Base-by-base conservation (phyloP, 2,329 filamentous ascomycete species). In the Alternaria triticina region DNA sequence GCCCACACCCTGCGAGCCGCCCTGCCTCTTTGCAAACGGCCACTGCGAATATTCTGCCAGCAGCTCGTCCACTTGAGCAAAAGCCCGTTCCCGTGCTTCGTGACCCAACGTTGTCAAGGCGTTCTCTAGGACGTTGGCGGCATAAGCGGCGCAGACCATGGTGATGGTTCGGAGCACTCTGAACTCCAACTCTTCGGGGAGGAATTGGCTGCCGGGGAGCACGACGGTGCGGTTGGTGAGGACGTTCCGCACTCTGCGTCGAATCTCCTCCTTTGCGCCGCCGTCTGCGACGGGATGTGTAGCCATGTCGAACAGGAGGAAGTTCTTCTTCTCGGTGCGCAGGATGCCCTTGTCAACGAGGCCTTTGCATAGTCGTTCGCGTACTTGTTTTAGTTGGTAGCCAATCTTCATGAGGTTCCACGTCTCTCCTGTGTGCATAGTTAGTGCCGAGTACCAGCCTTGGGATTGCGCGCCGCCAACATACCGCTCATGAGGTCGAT, bases 321-420 rank as follows among this genome's bases (percentile, higher is more conserved):
- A 99, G 86, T 99, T 99, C 83, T 94, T 93, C 86, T 99, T 99
- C 83, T 99, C 96, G 65, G 96, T 99, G 74, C 96, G 93, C 62
- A 99, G 88, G 79, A 99, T 97, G 77, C 96, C 96, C 85, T 99
- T 99, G 85, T 99, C 96, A 69, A 99, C 96, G 49, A 99, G 89
- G 33, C 96, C 96, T 83, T 99, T 99, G 77, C 94, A 95, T 61
- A 99, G 88, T 61, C 96, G 92, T 85, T 99, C 96, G 79, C 96
- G 94, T 62, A 99, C 96, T 86, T 99, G 96, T 85, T 99, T 99
- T 74, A 99, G 88, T 85, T 99, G 96, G 83, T 99, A 99, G 80
- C 96, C 96, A 75, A 99, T 99, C 86, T 99, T 99, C 96, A 99
- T 98, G 70, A 99, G 85, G 80, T 99, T 99, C 96, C 96, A 99